A percentile compares a stretch with the other conserved stretches of the same genome.
Conservation (phyloP, 306 rosid genomes). For the Styphnolobium japonicum region DNA sequence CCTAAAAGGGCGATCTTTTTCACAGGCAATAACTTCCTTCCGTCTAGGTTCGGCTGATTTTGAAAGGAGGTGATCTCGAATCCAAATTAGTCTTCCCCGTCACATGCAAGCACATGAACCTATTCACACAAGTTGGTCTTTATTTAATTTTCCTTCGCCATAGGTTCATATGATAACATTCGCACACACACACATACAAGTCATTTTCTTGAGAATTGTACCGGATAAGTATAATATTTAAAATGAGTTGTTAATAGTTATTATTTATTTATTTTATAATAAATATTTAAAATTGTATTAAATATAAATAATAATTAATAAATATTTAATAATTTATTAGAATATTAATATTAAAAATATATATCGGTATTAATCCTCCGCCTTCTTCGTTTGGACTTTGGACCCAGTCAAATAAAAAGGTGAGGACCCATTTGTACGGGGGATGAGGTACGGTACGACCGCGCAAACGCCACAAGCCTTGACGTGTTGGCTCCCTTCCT, state of each 20-base stretch:
- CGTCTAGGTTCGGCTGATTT: not conserved
- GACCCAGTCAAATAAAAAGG: not conserved
- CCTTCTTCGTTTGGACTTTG: no score
- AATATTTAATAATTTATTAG: no score
- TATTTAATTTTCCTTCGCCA: not conserved
- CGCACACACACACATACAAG: not conserved
- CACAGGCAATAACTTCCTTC: not conserved
- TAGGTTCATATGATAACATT: no score
- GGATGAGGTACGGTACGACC: constrained; percentile 46
- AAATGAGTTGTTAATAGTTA: no score
- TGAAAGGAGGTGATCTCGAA: not conserved
- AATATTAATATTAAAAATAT: no score
- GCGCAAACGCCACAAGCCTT: not conserved
- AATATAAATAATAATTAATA: no score
- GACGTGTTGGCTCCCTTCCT: not conserved
- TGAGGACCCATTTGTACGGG: constrained; percentile 39
- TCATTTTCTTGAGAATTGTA: not conserved
- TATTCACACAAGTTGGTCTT: not conserved
- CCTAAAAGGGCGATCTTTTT: not conserved
- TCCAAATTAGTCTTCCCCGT: not conserved
- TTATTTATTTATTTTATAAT: no score
- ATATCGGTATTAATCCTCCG: no score
- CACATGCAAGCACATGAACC: constrained; percentile 30
- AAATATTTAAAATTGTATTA: no score
- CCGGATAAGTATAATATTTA: no score